Base-by-base conservation (phyloP, 768 basidiomycete species). In the Nidularia sp. region DNA sequence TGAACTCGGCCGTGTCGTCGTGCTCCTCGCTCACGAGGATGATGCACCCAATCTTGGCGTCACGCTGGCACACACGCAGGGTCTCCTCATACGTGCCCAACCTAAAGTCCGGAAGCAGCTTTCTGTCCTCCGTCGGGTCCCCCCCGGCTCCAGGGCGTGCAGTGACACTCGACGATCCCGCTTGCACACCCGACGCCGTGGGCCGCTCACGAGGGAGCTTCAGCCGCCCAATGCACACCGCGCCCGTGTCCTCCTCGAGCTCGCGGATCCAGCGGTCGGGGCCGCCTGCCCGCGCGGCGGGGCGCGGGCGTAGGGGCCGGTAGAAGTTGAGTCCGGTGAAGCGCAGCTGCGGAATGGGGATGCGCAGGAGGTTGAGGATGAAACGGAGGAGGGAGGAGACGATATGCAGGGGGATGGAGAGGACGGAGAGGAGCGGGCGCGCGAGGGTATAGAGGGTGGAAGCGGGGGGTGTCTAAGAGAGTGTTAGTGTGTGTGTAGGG, bases 21-120 rank as follows among this genome's bases (percentile, higher is more conserved):
- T 99, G 94, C 62, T 97, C 94, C 35, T 85, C 84, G 59, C 89
- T 93, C 52, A 92, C 85, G 32, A 98, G 73, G 3, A 98, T 68
- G 2, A 94, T 80, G 60, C 93, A 90, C 0, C 86, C 86, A 48
- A 97, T 76, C 64, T 80, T 82, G 18, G 75, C 70, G 43, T 95
- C 88, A 47, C 75, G 80, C 63, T 92, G 82, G 54, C 91, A 89
- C 36, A 66, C 62, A 49, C 81, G 76, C 55, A 96, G 67, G 39
- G 86, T 87, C 3, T 86, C 80, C 55, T 98, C 93, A 64, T 98
- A 98, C 13, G 81, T 78, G 1, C 89, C 88, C 3, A 85, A 66
- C 47, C 76, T 83, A 69, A 97, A 96, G 53, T 93, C 90, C 0
- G 93, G 93, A 1, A 96, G 69, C 9, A 83, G 61, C 57, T 77